These are phyloP conservation scores for Osmanthus fragrans DNA, from an alignment of 257 asterid species.

Conservation along the genomic window DNA sequence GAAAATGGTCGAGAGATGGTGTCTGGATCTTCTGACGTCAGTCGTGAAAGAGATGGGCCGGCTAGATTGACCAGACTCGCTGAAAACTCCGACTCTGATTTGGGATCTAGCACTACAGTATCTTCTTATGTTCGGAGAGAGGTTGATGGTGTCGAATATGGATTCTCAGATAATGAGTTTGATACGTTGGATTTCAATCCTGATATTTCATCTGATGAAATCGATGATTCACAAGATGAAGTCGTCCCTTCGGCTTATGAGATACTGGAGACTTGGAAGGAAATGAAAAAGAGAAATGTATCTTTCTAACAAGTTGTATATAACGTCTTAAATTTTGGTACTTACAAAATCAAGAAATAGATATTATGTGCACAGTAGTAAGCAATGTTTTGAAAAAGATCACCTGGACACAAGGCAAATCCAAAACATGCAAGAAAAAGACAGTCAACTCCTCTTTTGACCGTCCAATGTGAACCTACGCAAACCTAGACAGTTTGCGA, in stretches of 20 bases:
- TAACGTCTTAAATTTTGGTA: neutral
- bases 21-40: constrained; percentile 11
- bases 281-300: constrained; percentile 28
- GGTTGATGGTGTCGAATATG: constrained; percentile 22
- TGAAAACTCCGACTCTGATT: constrained; percentile 27
- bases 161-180: constrained; percentile 22
- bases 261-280: constrained; percentile 77
- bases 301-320: neutral
- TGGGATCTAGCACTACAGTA: constrained; percentile 15
- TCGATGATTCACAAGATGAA: constrained; percentile 31
- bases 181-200: constrained; percentile 39
- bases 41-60: constrained; percentile 4
- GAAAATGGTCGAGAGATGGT: constrained; percentile 18
- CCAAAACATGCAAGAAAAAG: too few relatives aligned
- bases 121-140: constrained; percentile 22
- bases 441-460: too few relatives aligned
- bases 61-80: neutral
- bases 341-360: neutral
- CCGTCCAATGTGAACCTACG: too few relatives aligned
- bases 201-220: constrained; percentile 32
- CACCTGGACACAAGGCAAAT: too few relatives aligned
- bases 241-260: constrained; percentile 64
- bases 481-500: too few relatives aligned
- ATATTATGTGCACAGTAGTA: too few relatives aligned
- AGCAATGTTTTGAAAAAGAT: too few relatives aligned